Evolutionary conservation across 192 early-diverging fungal genomes (phyloP).

Genomic region (Geosiphon pyriformis): DNA sequence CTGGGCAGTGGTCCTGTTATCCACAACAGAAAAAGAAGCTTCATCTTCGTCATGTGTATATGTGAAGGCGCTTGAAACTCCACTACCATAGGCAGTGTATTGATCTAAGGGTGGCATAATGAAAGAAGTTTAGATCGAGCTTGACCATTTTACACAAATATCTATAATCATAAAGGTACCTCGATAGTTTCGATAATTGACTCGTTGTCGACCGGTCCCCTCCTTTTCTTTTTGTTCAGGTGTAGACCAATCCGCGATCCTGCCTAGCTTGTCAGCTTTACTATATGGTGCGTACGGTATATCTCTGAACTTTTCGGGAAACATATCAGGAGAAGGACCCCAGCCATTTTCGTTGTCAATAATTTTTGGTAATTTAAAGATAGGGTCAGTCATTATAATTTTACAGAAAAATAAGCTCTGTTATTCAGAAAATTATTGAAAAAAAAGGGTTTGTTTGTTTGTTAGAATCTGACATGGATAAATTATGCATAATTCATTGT

Average conservation of each 20-base stretch:
- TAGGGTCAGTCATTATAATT: constrained; percentile 12
- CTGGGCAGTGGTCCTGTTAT: constrained; percentile 59
- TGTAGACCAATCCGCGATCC: constrained; percentile 89
- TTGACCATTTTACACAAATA: background rate
- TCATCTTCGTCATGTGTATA: constrained; percentile 91
- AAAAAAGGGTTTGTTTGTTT: too few species aligned
- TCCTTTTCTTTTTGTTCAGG: constrained; percentile 62
- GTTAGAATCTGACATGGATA: too few species aligned
- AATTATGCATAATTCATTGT: too few species aligned
- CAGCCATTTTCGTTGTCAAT: constrained; percentile 82
- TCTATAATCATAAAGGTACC: constrained; percentile 16
- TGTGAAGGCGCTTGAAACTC: constrained; percentile 75
- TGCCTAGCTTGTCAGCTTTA: constrained; percentile 91
- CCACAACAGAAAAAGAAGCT: constrained; percentile 91
- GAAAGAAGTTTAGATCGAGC: background rate
- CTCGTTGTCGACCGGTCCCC: constrained; percentile 40
- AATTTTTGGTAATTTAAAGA: constrained; percentile 73
- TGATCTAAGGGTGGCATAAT: constrained; percentile 30
- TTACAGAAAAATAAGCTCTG: too few species aligned
- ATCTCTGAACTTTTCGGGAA: constrained; percentile 61
- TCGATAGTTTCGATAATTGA: constrained; percentile 37
- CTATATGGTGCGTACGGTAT: constrained; percentile 95
- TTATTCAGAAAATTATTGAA: too few species aligned
- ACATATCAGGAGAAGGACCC: constrained; percentile 70
- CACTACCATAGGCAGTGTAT: constrained; percentile 82